Evolutionary conservation across 257 asterid species (phyloP), one percentile per base, ranked within the genome.

Genomic region (Solanum boliviense): DNA sequence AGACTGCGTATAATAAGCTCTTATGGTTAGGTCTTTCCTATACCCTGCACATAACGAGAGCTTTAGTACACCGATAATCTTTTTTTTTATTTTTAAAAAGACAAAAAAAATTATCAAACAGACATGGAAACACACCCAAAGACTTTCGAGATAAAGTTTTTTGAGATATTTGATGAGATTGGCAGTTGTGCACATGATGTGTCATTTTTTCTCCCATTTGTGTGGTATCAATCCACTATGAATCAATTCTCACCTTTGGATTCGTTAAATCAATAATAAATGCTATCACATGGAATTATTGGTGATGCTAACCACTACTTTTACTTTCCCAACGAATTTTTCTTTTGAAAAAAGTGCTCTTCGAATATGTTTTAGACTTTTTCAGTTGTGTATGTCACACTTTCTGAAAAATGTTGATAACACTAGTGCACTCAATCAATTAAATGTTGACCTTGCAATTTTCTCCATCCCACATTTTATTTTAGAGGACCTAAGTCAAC

Each of bases 401-500:
- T 81, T 48, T 29, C 39, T 44, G 68, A 25, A 81, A 81, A 44
- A 46, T 18, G 68, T 82, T 31, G 41, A 82, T 16, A 48, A 46
- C 20, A 8, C 41, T 46, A 79, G 38, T 25, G 85, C 27, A 44
- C 35, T 39, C 62, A 39, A 79, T 44, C 67, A 79, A 29, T 48
- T 29, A 29, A 13, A 18, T 82, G 36, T 82, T 82, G 85, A 82
- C 85, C 67, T 79, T 11, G 67, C 27, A 13, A 27, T 27, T 79
- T 72, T 27, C 36, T 25, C 13, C 85, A 21, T 18, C 67, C 67
- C 85, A 79, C 39, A 79, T 44, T 79, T 44, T 79, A 44, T 79
- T 48, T 79, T 27, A 79, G 67, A 79, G 39, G 85, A 79, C 85
- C 85, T 27, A 79, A 79, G 85, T 79, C 85, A 79, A 79, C 68